These are phyloP conservation scores for Lantana camara DNA, from an alignment of 257 asterid species.

Conservation along the genomic window DNA sequence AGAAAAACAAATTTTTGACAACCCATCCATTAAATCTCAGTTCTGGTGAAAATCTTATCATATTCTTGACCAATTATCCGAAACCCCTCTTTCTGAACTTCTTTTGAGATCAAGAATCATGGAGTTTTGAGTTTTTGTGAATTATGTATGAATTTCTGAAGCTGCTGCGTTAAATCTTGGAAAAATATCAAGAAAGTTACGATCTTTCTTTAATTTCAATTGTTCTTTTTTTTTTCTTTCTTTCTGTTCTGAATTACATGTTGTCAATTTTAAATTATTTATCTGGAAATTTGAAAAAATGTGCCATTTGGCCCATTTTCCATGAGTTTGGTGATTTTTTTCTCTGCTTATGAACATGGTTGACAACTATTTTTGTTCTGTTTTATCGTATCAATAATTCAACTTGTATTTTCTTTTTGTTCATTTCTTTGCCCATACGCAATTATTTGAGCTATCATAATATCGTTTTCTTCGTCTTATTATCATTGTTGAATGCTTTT, in stretches of 20 bases:
- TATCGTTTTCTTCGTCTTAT: slow-evolving; percentile 24
- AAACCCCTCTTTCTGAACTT: background rate
- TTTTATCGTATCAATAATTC: slow-evolving; percentile 25
- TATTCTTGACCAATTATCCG: background rate
- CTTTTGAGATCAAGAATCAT: background rate
- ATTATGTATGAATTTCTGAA: background rate
- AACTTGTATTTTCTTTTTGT: slow-evolving; percentile 19
- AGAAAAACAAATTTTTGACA: background rate
- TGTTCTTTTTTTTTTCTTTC: background rate
- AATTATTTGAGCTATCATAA: slow-evolving; percentile 20
- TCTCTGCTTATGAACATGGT: slow-evolving; percentile 19
- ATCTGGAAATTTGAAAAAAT: background rate
- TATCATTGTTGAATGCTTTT: slow-evolving; percentile 13
- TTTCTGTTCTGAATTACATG: slow-evolving; percentile 10
- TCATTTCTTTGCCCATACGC: slow-evolving; percentile 18
- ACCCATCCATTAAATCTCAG: background rate
- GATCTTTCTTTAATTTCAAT: background rate
- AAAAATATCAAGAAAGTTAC: background rate
- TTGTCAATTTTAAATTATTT: background rate
- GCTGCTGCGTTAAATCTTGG: slow-evolving; percentile 1
- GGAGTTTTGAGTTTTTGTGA: background rate
- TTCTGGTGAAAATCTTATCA: background rate
- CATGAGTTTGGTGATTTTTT: slow-evolving; percentile 26
- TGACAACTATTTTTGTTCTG: slow-evolving; percentile 32
- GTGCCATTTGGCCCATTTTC: slow-evolving; percentile 1